Evolutionary conservation across 176 grass and related monocot genomes (phyloP).

Genomic region (Oryza longistaminata): DNA sequence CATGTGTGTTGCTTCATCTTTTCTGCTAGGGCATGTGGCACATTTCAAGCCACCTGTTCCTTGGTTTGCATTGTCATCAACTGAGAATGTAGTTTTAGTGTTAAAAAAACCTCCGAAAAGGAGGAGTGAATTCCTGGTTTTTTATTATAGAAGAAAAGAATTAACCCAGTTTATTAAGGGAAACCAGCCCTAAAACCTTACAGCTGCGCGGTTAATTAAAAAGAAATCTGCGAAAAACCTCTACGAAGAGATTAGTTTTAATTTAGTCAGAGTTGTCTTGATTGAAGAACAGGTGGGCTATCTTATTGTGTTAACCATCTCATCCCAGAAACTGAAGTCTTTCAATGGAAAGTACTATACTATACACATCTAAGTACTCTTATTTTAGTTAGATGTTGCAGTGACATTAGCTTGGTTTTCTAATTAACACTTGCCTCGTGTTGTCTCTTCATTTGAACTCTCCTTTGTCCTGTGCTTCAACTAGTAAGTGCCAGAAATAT

Average conservation of each 20-base stretch:
- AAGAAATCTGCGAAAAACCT: too few species aligned
- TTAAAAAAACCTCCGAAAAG: too few species aligned
- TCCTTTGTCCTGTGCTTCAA: slow-evolving; percentile 30
- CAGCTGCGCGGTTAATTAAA: too few species aligned
- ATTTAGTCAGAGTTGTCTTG: background rate
- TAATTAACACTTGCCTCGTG: background rate
- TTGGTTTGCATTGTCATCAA: background rate
- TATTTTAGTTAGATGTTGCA: background rate
- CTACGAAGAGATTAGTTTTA: too few species aligned
- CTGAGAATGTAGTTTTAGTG: background rate
- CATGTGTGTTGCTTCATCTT: slow-evolving; percentile 37
- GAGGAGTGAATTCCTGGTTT: too few species aligned
- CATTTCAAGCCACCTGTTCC: background rate
- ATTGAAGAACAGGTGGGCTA: too few species aligned
- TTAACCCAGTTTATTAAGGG: too few species aligned
- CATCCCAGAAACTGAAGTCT: background rate
- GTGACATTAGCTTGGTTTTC: background rate
- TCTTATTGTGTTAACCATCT: background rate
- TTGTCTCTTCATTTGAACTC: slow-evolving; percentile 16
- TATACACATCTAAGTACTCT: background rate
- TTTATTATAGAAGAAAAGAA: too few species aligned
- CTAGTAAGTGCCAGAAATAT: background rate
- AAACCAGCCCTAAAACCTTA: too few species aligned
- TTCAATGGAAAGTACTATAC: background rate
- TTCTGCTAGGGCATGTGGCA: slow-evolving; percentile 25